Percentiles rank a stretch among this genome's conserved stretches.
Conservation (phyloP, 1,284 basidiomycete species). For the Rhodofomes roseus region DNA sequence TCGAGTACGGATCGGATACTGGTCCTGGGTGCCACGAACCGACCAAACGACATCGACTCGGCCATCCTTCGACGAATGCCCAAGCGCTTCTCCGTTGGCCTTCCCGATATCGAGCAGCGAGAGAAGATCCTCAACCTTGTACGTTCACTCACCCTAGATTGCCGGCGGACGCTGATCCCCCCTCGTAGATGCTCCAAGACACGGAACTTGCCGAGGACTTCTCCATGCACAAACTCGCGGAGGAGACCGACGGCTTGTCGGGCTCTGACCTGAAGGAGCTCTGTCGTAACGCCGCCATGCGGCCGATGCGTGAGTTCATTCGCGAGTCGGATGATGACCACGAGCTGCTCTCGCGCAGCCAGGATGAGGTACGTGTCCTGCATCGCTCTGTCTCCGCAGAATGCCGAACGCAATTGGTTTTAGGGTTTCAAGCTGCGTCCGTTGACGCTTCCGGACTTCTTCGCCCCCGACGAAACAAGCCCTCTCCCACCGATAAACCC, state of each 20-base stretch:
- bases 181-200: slow-evolving; percentile 77
- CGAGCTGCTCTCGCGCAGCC: slow-evolving; percentile 47
- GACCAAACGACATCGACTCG: slow-evolving; percentile 93
- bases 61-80: slow-evolving; percentile 97
- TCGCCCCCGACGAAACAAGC: slow-evolving; percentile 47
- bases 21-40: slow-evolving; percentile 94
- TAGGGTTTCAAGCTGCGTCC: slow-evolving; percentile 78
- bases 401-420: background rate
- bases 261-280: slow-evolving; percentile 94
- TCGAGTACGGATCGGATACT: slow-evolving; percentile 84
- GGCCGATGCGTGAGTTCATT: slow-evolving; percentile 87
- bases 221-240: slow-evolving; percentile 65
- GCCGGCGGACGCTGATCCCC: background rate
- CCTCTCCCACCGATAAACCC: slow-evolving; percentile 15
- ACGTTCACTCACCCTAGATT: slow-evolving; percentile 15
- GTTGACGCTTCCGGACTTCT: slow-evolving; percentile 68
- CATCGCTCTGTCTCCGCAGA: background rate
- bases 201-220: slow-evolving; percentile 69
- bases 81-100: slow-evolving; percentile 88
- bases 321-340: slow-evolving; percentile 53
- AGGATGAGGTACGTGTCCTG: slow-evolving; percentile 45
- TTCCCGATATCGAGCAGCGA: slow-evolving; percentile 83
- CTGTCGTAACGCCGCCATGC: slow-evolving; percentile 92
- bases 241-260: slow-evolving; percentile 74
- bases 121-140: slow-evolving; percentile 88